phyloP scores from a whole-genome alignment of 768 basidiomycete species.

The Lentinula aciculospora region DNA sequence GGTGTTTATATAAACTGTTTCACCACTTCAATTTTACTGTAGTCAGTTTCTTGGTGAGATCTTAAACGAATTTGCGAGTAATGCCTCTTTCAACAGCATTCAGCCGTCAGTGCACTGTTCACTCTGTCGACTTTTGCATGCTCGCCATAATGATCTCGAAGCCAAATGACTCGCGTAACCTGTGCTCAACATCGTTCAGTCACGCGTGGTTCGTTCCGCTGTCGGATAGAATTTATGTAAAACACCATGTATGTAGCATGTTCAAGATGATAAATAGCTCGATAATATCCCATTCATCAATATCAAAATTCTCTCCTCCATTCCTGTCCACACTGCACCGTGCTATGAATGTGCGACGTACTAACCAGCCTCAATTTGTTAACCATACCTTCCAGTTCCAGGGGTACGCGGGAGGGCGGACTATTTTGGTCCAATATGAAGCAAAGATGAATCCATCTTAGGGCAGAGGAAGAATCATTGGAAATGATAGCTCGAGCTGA shows the following conservation, averaged over 20 bases:
- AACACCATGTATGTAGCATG: not conserved
- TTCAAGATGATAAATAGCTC: not conserved
- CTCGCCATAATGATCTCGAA: constrained; percentile 7
- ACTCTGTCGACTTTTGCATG: constrained; percentile 4
- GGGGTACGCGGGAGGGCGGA: not conserved
- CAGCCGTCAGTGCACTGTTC: not conserved
- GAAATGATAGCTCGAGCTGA: not conserved
- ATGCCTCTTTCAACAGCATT: not conserved
- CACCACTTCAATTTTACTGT: too few relatives aligned
- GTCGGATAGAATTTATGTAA: not conserved
- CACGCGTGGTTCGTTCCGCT: constrained; percentile 8
- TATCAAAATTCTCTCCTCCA: not conserved
- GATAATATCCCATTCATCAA: not conserved
- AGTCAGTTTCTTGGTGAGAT: not conserved
- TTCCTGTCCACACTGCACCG: not conserved
- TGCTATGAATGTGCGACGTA: not conserved
- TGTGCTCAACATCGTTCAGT: not conserved
- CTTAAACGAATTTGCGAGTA: too few relatives aligned
- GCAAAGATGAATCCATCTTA: not conserved
- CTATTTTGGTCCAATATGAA: not conserved
- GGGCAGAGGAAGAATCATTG: not conserved
- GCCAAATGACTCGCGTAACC: constrained; percentile 1
- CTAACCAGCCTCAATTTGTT: not conserved
- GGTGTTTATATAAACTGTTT: too few relatives aligned
- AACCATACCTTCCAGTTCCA: not conserved